These are phyloP conservation scores for Cryptosporidium andersoni DNA, from an alignment of 169 alveolate species.

Conservation along the genomic window DNA sequence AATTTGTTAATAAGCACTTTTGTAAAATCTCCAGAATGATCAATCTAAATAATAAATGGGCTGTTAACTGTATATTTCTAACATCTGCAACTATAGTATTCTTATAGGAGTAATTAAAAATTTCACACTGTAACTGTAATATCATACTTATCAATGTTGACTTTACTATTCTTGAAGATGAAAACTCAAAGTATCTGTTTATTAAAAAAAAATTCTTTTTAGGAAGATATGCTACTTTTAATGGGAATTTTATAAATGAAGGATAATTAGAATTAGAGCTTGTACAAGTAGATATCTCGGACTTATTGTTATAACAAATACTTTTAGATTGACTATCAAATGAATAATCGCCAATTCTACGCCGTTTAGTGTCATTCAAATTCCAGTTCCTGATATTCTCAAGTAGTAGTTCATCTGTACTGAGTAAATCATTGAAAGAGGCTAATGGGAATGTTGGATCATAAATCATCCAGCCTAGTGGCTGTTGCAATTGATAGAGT, in stretches of 20 bases:
- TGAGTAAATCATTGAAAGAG: conserved; percentile 2
- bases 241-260: conserved; percentile 1
- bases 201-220: too few species aligned
- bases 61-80: conserved; percentile 13
- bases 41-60: conserved; percentile 30
- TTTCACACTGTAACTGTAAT: too few species aligned
- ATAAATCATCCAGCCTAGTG: conserved; percentile 64
- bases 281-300: too few species aligned
- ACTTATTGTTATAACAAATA: too few species aligned
- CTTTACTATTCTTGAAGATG: too few species aligned
- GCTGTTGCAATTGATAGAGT: conserved; percentile 38
- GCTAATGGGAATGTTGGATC: conserved; percentile 38
- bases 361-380: background rate
- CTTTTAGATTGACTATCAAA: background rate
- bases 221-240: conserved; percentile 30
- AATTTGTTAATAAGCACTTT: too few species aligned
- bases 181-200: too few species aligned
- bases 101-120: too few species aligned
- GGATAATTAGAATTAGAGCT: too few species aligned
- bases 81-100: conserved; percentile 16
- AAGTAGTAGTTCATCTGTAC: background rate
- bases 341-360: background rate
- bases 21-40: conserved; percentile 24
- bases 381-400: background rate
- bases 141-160: too few species aligned